Percentiles rank a stretch among this genome's conserved stretches.
Conservation (phyloP, 306 rosid species). For the Clitoria ternatea region DNA sequence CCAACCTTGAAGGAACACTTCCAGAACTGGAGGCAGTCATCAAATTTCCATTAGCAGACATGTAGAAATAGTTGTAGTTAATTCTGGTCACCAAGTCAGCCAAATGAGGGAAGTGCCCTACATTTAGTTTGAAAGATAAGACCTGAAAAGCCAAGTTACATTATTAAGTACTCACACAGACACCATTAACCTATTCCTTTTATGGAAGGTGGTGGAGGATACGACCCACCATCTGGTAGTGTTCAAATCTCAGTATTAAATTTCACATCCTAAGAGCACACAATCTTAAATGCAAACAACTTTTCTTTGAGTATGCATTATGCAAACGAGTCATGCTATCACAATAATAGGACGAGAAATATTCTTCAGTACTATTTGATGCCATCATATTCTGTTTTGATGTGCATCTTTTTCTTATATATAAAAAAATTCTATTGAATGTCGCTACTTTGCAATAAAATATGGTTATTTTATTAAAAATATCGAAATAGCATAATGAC, state of each 20-base stretch:
- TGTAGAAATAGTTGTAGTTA: conserved; percentile 87
- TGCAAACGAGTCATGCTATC: not conserved
- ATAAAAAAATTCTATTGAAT: not conserved
- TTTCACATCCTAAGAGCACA: not conserved
- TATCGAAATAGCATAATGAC: not conserved
- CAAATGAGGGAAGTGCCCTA: conserved; percentile 94
- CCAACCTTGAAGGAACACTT: conserved; percentile 50
- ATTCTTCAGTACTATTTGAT: not conserved
- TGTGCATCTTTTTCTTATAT: not conserved
- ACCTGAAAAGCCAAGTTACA: conserved; percentile 52
- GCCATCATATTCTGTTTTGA: not conserved
- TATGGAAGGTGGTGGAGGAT: not conserved
- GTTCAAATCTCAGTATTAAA: not conserved
- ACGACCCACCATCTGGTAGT: not conserved
- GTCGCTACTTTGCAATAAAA: not conserved
- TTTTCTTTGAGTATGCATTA: not conserved
- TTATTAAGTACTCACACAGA: not conserved
- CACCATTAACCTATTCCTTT: not conserved
- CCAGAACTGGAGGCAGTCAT: conserved; percentile 64
- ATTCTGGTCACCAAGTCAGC: conserved; percentile 95
- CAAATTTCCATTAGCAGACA: conserved; percentile 85
- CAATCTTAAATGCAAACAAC: not conserved
- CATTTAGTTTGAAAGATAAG: conserved; percentile 88
- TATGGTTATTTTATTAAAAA: not conserved
- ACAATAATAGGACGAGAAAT: not conserved